Evolutionary conservation across 768 basidiomycete genomes (phyloP), one percentile per base, ranked within the genome.

Genomic region (Boletellus ananiceps): DNA sequence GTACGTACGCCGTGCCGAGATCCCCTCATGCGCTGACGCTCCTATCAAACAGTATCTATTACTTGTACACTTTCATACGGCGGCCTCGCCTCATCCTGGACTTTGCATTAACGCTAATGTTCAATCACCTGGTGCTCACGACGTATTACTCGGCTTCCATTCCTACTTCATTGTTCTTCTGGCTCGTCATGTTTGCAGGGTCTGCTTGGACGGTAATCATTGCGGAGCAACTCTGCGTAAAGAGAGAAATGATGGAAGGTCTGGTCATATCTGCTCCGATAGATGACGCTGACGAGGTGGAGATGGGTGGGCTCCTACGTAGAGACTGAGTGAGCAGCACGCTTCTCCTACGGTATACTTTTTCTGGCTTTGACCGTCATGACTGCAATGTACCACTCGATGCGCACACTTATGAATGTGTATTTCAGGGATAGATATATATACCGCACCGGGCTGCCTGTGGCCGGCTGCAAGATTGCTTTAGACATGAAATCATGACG

Each of bases 81-180:
- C 80, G 91, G 40, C 96, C 96, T 33, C 89, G 95, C 18, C 79
- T 95, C 58, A 87, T 98, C 62, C 84, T 99, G 58, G 96, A 99
- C 71, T 96, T 96, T 69, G 77, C 91, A 8, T 67, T 95, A 51
- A 98, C 96, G 0, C 80, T 98, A 41, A 71, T 89, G 41, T 89
- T 95, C 76, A 89, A 85, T 64, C 96, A 99, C 68, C 73, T 95
- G 50, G 85, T 98, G 47, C 73, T 98, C 52, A 95, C 96, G 46
- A 93, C 91, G 33, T 97, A 97, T 71, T 81, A 81, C 60, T 71
- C 81, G 12, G 69, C 72, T 47, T 67, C 68, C 40, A 60, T 87
- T 62, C 96, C 96, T 7, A 89, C 89, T 0, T 94, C 92, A 1
- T 64, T 90, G 32, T 98, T 95, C 76, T 97, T 89, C 74, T 99